Base-by-base conservation (phyloP, 768 basidiomycete genomes). In the Daedalea quercina region DNA sequence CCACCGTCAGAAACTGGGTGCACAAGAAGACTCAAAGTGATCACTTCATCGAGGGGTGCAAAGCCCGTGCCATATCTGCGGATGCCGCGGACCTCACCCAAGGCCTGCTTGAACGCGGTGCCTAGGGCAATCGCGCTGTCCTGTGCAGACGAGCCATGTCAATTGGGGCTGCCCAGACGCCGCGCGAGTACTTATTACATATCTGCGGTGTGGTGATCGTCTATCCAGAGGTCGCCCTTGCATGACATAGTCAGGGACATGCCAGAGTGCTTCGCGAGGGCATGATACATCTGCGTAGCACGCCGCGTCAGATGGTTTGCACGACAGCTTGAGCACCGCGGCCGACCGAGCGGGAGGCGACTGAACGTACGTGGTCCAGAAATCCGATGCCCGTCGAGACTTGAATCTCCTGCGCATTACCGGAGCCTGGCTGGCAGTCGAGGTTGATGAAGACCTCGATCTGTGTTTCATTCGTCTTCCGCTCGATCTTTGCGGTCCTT, bases 141-240 rank as follows among this genome's bases (percentile, higher is more conserved):
- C 80, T 93, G 90, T 92, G 66, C 62, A 65, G 69, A 57, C 52
- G 50, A 20, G 23, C 19, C 23, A 55, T 33, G 43, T 53, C 44
- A 42, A 34, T 51, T 25, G 53, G 64, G 58, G 42, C 9, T 47
- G 65, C 58, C 28, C 28, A 31, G 28, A 31, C 48, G 33, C 44
- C n/a, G 28, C 22, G 26, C 47, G 41, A 47, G 31, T 35, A n/a
- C 34, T 49, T 2, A 24, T 15, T 46, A 84, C 86, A 84, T 82
- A 89, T 99, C 96, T 79, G 95, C 92, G 44, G 94, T 92, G 71
- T 99, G 96, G 63, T 98, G 96, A 71, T 99, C 96, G 70, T 99
- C 96, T 54, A 98, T 96, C 81, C 87, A 90, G 8, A 98, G 77
- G 68, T 99, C 96, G 37, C 96, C 96, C 65, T 89, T 84, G 70